Evolutionary conservation across 2,329 filamentous ascomycete species (phyloP).

Genomic region (Trichoderma gracile): DNA sequence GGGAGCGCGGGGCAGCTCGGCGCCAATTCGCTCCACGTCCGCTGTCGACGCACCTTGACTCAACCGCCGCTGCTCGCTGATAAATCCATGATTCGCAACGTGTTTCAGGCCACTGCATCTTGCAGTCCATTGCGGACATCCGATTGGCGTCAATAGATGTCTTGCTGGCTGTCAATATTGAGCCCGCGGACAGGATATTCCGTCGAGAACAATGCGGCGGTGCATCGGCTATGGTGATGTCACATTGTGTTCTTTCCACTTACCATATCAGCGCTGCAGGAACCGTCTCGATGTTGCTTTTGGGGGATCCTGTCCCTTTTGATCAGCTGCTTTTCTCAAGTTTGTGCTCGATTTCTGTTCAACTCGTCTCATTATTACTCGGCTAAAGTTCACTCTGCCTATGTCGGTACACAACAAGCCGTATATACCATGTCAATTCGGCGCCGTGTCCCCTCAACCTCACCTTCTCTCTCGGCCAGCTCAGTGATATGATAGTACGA

Average conservation of each 20-base stretch:
- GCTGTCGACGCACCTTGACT: constrained; percentile 1
- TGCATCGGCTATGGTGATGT: neutral
- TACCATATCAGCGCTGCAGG: no score
- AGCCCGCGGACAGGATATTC: neutral
- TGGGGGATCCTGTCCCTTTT: no score
- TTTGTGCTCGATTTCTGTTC: no score
- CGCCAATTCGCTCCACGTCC: neutral
- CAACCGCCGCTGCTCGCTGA: neutral
- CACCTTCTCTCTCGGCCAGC: neutral
- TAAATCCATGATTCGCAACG: constrained; percentile 9
- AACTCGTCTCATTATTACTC: no score
- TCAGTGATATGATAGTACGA: neutral
- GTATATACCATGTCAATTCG: no score
- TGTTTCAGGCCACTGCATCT: neutral
- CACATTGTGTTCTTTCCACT: neutral
- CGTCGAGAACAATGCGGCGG: neutral
- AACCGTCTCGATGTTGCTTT: no score
- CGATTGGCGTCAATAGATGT: neutral
- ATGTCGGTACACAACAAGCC: no score
- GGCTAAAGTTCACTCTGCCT: no score
- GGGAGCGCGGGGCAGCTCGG: neutral
- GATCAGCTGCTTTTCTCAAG: no score
- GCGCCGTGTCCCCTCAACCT: neutral
- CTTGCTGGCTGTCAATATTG: neutral
- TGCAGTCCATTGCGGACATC: neutral